Base-by-base conservation (phyloP, 2,329 filamentous ascomycete species). In the Botrytis deweyae region DNA sequence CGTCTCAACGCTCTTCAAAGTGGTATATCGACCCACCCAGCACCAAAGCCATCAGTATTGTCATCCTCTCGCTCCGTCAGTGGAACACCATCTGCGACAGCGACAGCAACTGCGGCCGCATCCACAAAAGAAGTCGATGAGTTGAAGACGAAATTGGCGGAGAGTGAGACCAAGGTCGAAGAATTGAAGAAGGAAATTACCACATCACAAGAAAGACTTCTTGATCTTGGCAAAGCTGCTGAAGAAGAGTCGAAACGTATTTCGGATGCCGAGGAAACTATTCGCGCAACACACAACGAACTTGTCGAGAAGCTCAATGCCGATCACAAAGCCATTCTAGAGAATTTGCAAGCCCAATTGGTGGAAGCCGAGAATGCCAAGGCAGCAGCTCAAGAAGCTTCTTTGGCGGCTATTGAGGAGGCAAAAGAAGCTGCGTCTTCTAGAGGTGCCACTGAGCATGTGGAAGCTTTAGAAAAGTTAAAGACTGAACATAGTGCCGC, bases 101-200 rank as follows among this genome's bases (percentile, higher is more conserved):
- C 67, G 9, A 52, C 63, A 14, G 36, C 67, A 4, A 52, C 52
- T 25, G 36, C 64, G 20, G 52, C 71, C 4, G 42, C 67, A 52
- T 63, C 73, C 38, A 42, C 62, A 46, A 71, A 70, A 40, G 33
- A 68, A 83, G 82, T 88, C 5, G 89, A 91, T 68, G 86, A 88
- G 64, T 84, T 91, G 62, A 91, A 89, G 83, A 81, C 84, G 12
- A 90, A 90, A 81, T 83, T 91, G 36, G 83, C 84, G 7, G 85
- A 88, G 46, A 89, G 88, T 75, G 88, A 91, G 78, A 81, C 85
- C 10, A 87, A 90, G 78, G 87, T 91, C 16, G 85, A 87, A 72
- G 82, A 86, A 20, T 84, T 91, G 44, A 89, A 88, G 80, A 83
- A 84, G 9, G 86, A 91, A 77, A 85, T 91, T 67, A 82, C 85